Percentiles rank a stretch among this genome's conserved stretches.
Evolutionary conservation across 2,329 filamentous ascomycete species (phyloP).

Genomic region (Knoxdaviesia capensis): DNA sequence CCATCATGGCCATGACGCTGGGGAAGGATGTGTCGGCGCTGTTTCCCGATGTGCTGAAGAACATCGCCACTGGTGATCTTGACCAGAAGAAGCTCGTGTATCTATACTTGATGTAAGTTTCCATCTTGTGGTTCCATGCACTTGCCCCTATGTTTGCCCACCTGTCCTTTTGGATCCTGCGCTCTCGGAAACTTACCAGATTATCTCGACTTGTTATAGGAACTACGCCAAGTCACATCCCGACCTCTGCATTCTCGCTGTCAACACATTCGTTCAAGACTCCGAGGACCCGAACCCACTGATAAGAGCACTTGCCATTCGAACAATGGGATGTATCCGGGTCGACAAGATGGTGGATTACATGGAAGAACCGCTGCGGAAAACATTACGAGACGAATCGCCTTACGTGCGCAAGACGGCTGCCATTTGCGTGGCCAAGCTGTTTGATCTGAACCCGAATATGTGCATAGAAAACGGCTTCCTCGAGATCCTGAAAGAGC

Average conservation of each 20-base stretch:
- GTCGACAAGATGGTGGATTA: constrained; percentile 99
- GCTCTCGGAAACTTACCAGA: not conserved
- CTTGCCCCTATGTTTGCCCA: not conserved
- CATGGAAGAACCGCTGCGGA: constrained; percentile 93
- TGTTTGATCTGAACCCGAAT: constrained; percentile 81
- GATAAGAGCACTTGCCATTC: constrained; percentile 81
- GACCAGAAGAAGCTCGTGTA: constrained; percentile 99
- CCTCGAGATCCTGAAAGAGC: constrained; percentile 76
- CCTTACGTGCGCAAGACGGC: constrained; percentile 97
- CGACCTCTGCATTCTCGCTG: constrained; percentile 92
- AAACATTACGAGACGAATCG: constrained; percentile 91
- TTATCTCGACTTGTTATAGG: constrained; percentile 26
- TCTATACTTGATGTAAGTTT: constrained; percentile 74
- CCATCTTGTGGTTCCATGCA: not conserved
- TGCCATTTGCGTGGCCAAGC: constrained; percentile 91
- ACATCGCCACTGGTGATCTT: constrained; percentile 83
- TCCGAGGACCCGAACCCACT: constrained; percentile 96
- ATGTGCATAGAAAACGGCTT: constrained; percentile 97
- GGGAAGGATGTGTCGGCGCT: constrained; percentile 96
- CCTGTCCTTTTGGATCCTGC: not conserved
- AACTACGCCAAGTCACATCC: constrained; percentile 99
- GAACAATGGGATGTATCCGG: constrained; percentile 95
- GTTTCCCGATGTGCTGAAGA: constrained; percentile 96
- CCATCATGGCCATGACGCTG: constrained; percentile 98
- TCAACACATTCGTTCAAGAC: constrained; percentile 98